phyloP scores from a whole-genome alignment of 805 yeast genomes.

The Schizosaccharomyces japonicus region DNA sequence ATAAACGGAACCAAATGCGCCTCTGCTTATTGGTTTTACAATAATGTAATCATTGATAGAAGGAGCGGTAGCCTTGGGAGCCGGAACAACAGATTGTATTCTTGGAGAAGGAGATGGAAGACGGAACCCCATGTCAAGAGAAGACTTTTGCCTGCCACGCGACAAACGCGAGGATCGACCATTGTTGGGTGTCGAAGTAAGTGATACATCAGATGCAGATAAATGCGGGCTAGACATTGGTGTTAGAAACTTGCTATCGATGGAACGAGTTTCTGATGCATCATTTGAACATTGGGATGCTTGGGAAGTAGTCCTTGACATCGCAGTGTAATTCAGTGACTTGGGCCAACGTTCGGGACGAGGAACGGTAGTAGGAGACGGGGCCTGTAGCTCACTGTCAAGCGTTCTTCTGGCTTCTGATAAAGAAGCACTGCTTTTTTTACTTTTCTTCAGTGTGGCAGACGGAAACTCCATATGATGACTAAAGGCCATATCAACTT shows the following conservation, averaged over 20 bases:
- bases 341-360: not conserved
- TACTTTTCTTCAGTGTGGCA: too few relatives aligned
- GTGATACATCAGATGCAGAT: not conserved
- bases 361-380: not conserved
- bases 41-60: conserved; percentile 74
- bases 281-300: not conserved
- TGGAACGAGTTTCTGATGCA: too few relatives aligned
- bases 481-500: too few relatives aligned
- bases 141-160: not conserved
- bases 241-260: not conserved
- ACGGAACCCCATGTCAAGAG: not conserved
- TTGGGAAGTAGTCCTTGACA: not conserved
- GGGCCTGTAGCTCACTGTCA: not conserved
- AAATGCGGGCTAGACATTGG: not conserved
- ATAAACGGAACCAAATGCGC: conserved; percentile 92
- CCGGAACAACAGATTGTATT: conserved; percentile 15
- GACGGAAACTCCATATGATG: too few relatives aligned
- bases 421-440: too few relatives aligned
- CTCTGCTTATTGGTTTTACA: conserved; percentile 79
- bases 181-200: not conserved
- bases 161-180: not conserved
- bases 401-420: not conserved
- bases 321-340: not conserved
- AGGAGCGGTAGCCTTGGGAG: conserved; percentile 35
- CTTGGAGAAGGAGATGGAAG: conserved; percentile 20